These are phyloP conservation scores for Rhizopus arrhizus DNA, from an alignment of 371 early-diverging fungal species.

Conservation along the genomic window DNA sequence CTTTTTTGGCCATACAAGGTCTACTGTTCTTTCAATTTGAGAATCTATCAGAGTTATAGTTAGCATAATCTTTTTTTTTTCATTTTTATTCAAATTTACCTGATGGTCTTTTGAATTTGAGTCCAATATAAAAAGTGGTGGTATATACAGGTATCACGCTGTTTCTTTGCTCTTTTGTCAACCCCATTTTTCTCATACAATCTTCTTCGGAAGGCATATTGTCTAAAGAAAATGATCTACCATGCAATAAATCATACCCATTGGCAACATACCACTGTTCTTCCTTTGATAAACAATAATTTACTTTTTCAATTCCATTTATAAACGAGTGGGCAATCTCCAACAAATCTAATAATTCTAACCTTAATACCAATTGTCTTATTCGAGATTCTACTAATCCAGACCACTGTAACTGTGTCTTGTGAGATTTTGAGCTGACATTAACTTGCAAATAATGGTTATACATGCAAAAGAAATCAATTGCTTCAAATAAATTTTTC, in stretches of 20 bases:
- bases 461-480: slow-evolving; percentile 91
- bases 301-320: slow-evolving; percentile 79
- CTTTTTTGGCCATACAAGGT: slow-evolving; percentile 76
- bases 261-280: slow-evolving; percentile 68
- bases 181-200: slow-evolving; percentile 36
- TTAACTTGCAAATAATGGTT: slow-evolving; percentile 93
- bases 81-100: slow-evolving; percentile 33
- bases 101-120: slow-evolving; percentile 62
- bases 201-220: slow-evolving; percentile 16
- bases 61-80: slow-evolving; percentile 1
- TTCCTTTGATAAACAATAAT: slow-evolving; percentile 62
- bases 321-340: slow-evolving; percentile 89
- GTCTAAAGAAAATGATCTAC: slow-evolving; percentile 37
- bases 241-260: slow-evolving; percentile 53
- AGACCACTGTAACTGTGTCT: slow-evolving; percentile 78
- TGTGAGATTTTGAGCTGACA: slow-evolving; percentile 72
- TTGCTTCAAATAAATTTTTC: slow-evolving; percentile 76
- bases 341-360: slow-evolving; percentile 85
- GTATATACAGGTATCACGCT: slow-evolving; percentile 58
- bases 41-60: slow-evolving; percentile 22
- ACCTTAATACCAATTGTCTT: slow-evolving; percentile 85
- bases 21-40: slow-evolving; percentile 59
- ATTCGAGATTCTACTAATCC: slow-evolving; percentile 95
- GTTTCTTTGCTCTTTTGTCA: slow-evolving; percentile 37
- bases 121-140: slow-evolving; percentile 89